Evolutionary conservation across 2,329 filamentous ascomycete genomes (phyloP).

Genomic region (Berkeleyomyces rouxiae): DNA sequence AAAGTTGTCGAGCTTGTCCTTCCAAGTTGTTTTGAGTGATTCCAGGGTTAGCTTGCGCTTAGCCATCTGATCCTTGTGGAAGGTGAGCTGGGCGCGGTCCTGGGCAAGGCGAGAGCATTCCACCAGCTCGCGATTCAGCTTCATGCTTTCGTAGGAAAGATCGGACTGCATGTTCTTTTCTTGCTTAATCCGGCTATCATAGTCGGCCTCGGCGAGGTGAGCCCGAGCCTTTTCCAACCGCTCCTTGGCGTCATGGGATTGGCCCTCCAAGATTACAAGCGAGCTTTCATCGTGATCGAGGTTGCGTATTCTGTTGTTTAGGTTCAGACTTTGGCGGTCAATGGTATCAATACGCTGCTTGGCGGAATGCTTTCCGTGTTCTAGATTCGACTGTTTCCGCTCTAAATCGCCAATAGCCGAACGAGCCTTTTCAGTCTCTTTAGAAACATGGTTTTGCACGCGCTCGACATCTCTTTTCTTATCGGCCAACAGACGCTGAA

Average conservation of each 20-base stretch:
- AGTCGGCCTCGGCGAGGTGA: slow-evolving; percentile 46
- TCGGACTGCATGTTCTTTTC: slow-evolving; percentile 48
- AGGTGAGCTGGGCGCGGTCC: slow-evolving; percentile 70
- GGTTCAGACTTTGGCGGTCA: slow-evolving; percentile 47
- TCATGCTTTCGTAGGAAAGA: slow-evolving; percentile 55
- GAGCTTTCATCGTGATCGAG: slow-evolving; percentile 76
- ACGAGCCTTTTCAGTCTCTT: slow-evolving; percentile 61
- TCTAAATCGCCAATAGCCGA: slow-evolving; percentile 55
- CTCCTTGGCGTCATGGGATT: slow-evolving; percentile 50
- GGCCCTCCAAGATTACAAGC: slow-evolving; percentile 59
- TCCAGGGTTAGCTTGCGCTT: slow-evolving; percentile 59
- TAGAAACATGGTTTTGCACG: slow-evolving; percentile 53
- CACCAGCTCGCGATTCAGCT: slow-evolving; percentile 62
- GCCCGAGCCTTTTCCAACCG: slow-evolving; percentile 45
- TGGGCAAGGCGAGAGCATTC: slow-evolving; percentile 67
- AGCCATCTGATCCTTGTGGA: slow-evolving; percentile 62
- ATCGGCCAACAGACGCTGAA: slow-evolving; percentile 58
- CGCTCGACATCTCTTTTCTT: slow-evolving; percentile 66
- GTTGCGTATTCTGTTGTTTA: slow-evolving; percentile 53
- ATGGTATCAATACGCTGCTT: slow-evolving; percentile 57
- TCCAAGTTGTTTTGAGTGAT: slow-evolving; percentile 61
- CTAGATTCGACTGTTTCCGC: slow-evolving; percentile 52
- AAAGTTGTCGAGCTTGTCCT: slow-evolving; percentile 47
- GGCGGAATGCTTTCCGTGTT: slow-evolving; percentile 57
- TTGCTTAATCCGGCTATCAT: slow-evolving; percentile 53